phyloP scores from a whole-genome alignment of 306 rosid genomes.

The Acmispon strigosus region DNA sequence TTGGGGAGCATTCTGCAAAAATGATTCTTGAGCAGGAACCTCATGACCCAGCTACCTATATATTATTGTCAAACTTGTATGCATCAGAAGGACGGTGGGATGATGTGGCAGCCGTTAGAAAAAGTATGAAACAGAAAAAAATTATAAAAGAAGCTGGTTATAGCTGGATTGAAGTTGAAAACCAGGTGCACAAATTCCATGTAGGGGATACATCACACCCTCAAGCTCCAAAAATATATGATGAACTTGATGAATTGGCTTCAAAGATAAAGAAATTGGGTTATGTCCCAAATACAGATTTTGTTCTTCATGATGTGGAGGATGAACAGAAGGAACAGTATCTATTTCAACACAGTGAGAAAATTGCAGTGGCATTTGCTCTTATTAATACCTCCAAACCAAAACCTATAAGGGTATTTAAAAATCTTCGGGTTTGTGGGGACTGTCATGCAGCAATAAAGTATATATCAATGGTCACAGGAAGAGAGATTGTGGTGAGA shows the following conservation, averaged over 20 bases:
- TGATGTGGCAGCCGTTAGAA: conserved; percentile 50
- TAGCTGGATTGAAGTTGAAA: conserved; percentile 63
- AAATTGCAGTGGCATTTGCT: conserved; percentile 63
- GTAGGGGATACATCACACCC: conserved; percentile 68
- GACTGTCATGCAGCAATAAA: conserved; percentile 61
- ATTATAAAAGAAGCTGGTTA: conserved; percentile 54
- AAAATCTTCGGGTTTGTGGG: conserved; percentile 57
- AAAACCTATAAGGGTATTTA: conserved; percentile 54
- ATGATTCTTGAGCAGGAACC: conserved; percentile 57
- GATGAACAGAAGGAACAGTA: conserved; percentile 55
- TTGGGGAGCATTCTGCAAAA: conserved; percentile 59
- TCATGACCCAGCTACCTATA: conserved; percentile 47
- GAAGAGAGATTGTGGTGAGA: conserved; percentile 58
- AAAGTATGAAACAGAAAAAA: conserved; percentile 42
- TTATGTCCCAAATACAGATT: conserved; percentile 49
- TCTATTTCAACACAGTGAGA: conserved; percentile 65
- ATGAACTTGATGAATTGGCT: conserved; percentile 41
- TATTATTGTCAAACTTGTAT: conserved; percentile 57
- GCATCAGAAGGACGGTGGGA: conserved; percentile 51
- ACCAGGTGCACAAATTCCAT: conserved; percentile 47
- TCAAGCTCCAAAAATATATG: conserved; percentile 44
- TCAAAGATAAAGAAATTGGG: conserved; percentile 43
- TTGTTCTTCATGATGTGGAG: conserved; percentile 68
- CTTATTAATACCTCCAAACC: conserved; percentile 36
- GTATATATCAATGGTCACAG: conserved; percentile 41